Percentiles rank a stretch among this genome's conserved stretches.
These are phyloP conservation scores for Xylaria cubensis DNA, from an alignment of 495 filamentous ascomycete genomes.

Conservation along the genomic window DNA sequence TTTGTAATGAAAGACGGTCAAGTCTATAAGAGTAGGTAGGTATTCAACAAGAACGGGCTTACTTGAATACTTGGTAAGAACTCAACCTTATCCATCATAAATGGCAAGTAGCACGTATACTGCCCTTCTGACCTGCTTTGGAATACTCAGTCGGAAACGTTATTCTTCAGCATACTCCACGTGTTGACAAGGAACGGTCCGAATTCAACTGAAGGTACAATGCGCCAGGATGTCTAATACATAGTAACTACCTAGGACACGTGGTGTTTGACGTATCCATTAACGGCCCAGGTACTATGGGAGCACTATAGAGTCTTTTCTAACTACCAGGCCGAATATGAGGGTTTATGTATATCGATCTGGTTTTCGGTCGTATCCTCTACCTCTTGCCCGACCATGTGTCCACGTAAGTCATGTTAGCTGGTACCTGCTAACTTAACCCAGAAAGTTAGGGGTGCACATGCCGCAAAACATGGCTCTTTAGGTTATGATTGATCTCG, in stretches of 20 bases:
- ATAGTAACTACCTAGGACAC: neutral
- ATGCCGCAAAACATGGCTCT: neutral
- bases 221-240: neutral
- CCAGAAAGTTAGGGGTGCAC: neutral
- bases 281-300: neutral
- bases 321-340: neutral
- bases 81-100: neutral
- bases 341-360: neutral
- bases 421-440: neutral
- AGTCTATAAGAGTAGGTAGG: conserved; percentile 44
- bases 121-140: neutral
- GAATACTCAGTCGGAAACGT: neutral
- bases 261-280: neutral
- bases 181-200: neutral
- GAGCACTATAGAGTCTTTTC: neutral
- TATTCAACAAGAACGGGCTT: neutral
- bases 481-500: neutral
- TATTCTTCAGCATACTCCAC: neutral
- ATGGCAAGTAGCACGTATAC: neutral
- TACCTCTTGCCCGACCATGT: neutral
- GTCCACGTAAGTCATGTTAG: neutral
- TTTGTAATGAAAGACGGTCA: conserved; percentile 61
- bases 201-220: neutral
- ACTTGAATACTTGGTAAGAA: neutral
- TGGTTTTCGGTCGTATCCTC: neutral